A percentile compares a stretch with the other conserved stretches of the same genome.
Evolutionary conservation across 148 eudicot genomes (phyloP).

Genomic region (Fagopyrum tataricum): DNA sequence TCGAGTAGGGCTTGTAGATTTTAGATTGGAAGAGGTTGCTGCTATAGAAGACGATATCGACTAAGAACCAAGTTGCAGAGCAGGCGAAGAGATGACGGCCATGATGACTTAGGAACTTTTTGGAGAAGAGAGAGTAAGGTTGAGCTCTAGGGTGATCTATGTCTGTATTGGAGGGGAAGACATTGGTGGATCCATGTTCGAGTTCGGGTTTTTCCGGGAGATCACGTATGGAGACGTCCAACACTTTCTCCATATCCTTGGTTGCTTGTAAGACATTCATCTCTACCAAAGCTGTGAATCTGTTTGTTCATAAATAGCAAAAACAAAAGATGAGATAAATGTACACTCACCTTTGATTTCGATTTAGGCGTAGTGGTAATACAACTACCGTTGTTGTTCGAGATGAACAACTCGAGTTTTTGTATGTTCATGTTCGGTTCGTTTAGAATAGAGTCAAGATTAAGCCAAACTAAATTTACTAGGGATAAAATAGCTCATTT

Average conservation of each 20-base stretch:
- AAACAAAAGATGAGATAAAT: background rate
- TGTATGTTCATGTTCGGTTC: too few species aligned
- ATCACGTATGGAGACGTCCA: slow-evolving; percentile 26
- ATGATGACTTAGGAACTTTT: slow-evolving; percentile 33
- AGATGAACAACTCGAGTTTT: too few species aligned
- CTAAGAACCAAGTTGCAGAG: slow-evolving; percentile 36
- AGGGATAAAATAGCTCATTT: too few species aligned
- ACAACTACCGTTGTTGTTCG: too few species aligned
- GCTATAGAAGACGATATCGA: slow-evolving; percentile 55
- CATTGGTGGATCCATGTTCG: background rate
- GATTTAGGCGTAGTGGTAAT: too few species aligned
- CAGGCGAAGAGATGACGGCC: slow-evolving; percentile 53
- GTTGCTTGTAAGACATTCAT: slow-evolving; percentile 45
- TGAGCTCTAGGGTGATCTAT: background rate
- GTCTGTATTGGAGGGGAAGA: background rate
- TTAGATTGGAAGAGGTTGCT: slow-evolving; percentile 43
- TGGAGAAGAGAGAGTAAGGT: slow-evolving; percentile 35
- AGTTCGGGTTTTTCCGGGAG: slow-evolving; percentile 25
- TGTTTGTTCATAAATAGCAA: background rate
- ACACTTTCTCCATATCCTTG: slow-evolving; percentile 48
- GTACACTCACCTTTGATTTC: too few species aligned
- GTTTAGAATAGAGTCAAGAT: too few species aligned
- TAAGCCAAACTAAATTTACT: too few species aligned
- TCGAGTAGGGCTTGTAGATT: slow-evolving; percentile 9
- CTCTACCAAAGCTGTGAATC: slow-evolving; percentile 61